These are phyloP conservation scores for Rhamnella rubrinervis DNA, from an alignment of 331 rosid species.

Conservation along the genomic window DNA sequence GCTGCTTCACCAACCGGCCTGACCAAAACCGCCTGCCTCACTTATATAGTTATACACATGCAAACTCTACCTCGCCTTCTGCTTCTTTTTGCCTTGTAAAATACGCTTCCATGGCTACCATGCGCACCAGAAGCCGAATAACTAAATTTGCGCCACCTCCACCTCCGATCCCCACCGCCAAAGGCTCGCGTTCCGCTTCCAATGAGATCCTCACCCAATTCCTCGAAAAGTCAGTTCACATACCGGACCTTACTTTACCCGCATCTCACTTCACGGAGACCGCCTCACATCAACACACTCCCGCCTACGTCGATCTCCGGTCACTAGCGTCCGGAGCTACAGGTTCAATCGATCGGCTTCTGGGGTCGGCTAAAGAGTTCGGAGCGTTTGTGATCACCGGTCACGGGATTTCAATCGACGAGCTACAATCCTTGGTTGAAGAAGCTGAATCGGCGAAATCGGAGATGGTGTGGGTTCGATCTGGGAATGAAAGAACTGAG, in stretches of 20 bases:
- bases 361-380: slow-evolving; percentile 44
- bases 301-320: slow-evolving; percentile 48
- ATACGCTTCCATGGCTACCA: slow-evolving; percentile 28
- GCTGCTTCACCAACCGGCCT: too few relatives aligned
- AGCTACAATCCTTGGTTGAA: slow-evolving; percentile 38
- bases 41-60: too few relatives aligned
- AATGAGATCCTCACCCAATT: slow-evolving; percentile 46
- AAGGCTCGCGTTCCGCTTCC: slow-evolving; percentile 75
- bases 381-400: slow-evolving; percentile 62
- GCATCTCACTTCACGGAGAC: slow-evolving; percentile 12
- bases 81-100: background rate
- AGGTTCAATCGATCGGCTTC: slow-evolving; percentile 24
- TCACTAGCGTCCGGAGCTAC: slow-evolving; percentile 18
- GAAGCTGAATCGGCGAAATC: slow-evolving; percentile 33
- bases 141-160: slow-evolving; percentile 48
- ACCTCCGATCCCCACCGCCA: slow-evolving; percentile 70
- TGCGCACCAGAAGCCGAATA: slow-evolving; percentile 21
- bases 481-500: slow-evolving; percentile 25
- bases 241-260: slow-evolving; percentile 56
- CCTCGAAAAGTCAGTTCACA: slow-evolving; percentile 44
- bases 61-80: background rate
- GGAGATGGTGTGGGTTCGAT: slow-evolving; percentile 45
- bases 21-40: too few relatives aligned
- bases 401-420: slow-evolving; percentile 57
- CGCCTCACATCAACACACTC: slow-evolving; percentile 13